These are phyloP conservation scores for Dorcoceras hygrometricum DNA, from an alignment of 257 asterid genomes.

Conservation along the genomic window DNA sequence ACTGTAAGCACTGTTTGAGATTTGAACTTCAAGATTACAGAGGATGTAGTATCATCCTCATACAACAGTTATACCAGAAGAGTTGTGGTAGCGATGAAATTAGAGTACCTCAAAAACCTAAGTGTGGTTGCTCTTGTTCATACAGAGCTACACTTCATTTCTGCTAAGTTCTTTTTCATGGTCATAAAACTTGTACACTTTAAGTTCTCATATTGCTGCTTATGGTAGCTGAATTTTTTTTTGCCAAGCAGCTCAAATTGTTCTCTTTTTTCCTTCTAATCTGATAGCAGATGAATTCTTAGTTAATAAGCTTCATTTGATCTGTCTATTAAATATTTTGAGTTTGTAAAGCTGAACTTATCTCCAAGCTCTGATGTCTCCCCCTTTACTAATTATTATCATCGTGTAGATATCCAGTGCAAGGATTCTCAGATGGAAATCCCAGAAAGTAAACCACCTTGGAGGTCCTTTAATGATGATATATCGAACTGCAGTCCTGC, in stretches of 20 bases:
- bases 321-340: not conserved
- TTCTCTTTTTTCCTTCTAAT: too few species aligned
- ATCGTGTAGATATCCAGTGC: slow-evolving; percentile 42
- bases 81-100: not conserved
- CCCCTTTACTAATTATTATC: not conserved
- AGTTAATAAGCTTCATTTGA: not conserved
- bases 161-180: not conserved
- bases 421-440: slow-evolving; percentile 38
- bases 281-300: too few species aligned
- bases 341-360: slow-evolving; percentile 2
- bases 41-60: not conserved
- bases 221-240: not conserved
- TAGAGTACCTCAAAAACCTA: not conserved
- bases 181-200: too few species aligned
- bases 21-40: not conserved
- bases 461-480: slow-evolving; percentile 40
- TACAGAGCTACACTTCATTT: not conserved
- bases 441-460: slow-evolving; percentile 40
- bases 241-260: not conserved
- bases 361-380: slow-evolving; percentile 3
- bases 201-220: not conserved
- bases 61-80: not conserved
- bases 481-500: slow-evolving; percentile 39
- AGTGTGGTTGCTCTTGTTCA: not conserved
- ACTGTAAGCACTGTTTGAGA: not conserved